Evolutionary conservation across 2,329 filamentous ascomycete species (phyloP).

Genomic region (Nemania sp.): DNA sequence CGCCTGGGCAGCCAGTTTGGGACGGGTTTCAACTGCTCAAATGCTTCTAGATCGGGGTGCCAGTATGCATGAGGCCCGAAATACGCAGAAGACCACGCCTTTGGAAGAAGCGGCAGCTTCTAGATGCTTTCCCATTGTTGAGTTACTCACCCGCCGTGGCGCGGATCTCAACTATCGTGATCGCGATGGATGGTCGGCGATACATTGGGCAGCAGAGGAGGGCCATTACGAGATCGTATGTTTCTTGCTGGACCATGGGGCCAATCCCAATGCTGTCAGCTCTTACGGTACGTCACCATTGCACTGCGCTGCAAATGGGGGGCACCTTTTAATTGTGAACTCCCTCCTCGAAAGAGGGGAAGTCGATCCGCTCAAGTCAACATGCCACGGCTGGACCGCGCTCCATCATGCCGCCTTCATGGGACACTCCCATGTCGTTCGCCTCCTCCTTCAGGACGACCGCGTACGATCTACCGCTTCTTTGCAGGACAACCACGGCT

Average conservation of each 20-base stretch:
- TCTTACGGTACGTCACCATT: conserved; percentile 4
- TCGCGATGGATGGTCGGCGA: conserved; percentile 7
- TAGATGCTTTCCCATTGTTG: background rate
- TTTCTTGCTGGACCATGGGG: background rate
- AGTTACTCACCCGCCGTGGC: background rate
- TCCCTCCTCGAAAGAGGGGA: background rate
- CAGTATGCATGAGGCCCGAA: background rate
- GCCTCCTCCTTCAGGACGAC: background rate
- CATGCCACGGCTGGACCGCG: conserved; percentile 14
- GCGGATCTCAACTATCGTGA: background rate
- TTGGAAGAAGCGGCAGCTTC: conserved; percentile 2
- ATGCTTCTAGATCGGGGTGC: background rate
- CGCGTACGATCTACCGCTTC: background rate
- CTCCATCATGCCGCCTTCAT: conserved; percentile 12
- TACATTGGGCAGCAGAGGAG: conserved; percentile 11
- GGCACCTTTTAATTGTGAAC: background rate
- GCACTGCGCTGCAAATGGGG: conserved; percentile 8
- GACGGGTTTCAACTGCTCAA: background rate
- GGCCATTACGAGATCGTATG: conserved; percentile 1
- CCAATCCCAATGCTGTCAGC: background rate
- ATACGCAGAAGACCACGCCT: background rate
- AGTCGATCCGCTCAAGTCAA: conserved; percentile 2
- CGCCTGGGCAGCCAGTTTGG: background rate
- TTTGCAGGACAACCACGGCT: conserved; percentile 11
- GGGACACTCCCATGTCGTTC: conserved; percentile 3